A percentile compares a stretch with the other conserved stretches of the same genome.
phyloP scores from a whole-genome alignment of 768 basidiomycete genomes.

The Lactarius hatsudake region DNA sequence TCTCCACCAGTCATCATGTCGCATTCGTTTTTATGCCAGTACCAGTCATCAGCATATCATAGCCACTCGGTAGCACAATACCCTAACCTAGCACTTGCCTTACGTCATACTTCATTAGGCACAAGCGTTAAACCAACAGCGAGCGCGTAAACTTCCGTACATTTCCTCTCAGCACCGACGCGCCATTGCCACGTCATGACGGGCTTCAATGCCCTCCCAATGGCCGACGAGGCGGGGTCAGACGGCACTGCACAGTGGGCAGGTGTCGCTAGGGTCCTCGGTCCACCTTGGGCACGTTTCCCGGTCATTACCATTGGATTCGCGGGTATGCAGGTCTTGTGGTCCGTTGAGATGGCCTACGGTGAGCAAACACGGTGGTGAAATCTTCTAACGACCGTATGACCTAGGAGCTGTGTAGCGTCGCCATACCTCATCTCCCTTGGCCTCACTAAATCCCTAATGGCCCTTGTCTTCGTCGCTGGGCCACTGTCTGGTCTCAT shows the following conservation, averaged over 20 bases:
- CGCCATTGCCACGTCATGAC: slow-evolving; percentile 41
- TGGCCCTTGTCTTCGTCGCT: slow-evolving; percentile 90
- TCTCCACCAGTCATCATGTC: neutral
- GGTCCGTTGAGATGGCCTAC: slow-evolving; percentile 95
- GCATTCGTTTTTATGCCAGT: slow-evolving; percentile 8
- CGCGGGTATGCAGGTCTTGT: slow-evolving; percentile 83
- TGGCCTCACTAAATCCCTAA: slow-evolving; percentile 79
- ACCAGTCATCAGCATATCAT: slow-evolving; percentile 1
- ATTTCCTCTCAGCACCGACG: neutral
- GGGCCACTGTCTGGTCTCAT: slow-evolving; percentile 88
- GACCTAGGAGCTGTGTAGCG: slow-evolving; percentile 37
- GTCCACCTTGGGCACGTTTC: slow-evolving; percentile 64
- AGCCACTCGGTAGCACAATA: neutral
- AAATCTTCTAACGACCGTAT: neutral
- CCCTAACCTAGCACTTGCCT: neutral
- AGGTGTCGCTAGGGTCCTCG: slow-evolving; percentile 58
- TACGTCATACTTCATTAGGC: slow-evolving; percentile 2
- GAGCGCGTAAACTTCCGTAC: neutral
- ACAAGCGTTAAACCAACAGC: neutral
- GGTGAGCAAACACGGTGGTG: slow-evolving; percentile 38
- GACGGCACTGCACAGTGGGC: slow-evolving; percentile 40
- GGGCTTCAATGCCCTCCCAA: slow-evolving; percentile 47
- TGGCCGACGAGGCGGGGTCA: slow-evolving; percentile 43
- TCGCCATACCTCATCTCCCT: slow-evolving; percentile 89
- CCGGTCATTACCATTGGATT: slow-evolving; percentile 75